Base-by-base conservation (phyloP, 2,329 filamentous ascomycete species). In the Paecilomyces dactylethromorphus region DNA sequence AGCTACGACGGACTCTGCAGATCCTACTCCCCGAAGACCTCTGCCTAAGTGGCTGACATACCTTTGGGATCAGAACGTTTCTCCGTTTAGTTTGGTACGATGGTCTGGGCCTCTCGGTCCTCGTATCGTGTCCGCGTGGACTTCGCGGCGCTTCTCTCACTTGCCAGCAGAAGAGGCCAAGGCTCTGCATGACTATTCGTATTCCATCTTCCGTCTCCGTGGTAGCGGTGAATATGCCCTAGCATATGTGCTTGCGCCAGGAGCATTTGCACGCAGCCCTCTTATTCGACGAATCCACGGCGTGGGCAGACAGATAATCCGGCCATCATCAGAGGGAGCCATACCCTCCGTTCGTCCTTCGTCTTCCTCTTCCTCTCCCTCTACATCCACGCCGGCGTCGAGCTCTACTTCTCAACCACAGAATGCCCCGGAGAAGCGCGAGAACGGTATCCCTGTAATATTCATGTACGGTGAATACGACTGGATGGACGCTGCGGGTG, bases 401-500 rank as follows among this genome's bases (percentile, higher is more conserved):
- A 50, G 18, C 18, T 56, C 59, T 64, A 74, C 6, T 72, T 84
- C 60, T 66, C 63, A 64, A 73, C 60, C 18, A 12, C 58, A 11
- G 15, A 65, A 67, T 66, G 62, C 64, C 73, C 60, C 21, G 12
- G 58, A 10, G 15, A 65, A 67, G 22, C 73, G 79, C 10, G 84
- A 86, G 65, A 89, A 82, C 0, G 92, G 92, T 1, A 81, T 92
- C 55, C 93, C 94, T 0, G 80, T 97, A 32, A 84, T 97, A 8
- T 84, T 99, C 71, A 92, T 97, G 89, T 99, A 99, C 71, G 94
- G 94, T 63, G 92, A 97, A 68, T 87, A 94, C 69, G 94, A 99
- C 79, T 99, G 94, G 94, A 99, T 99, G 94, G 94, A 99, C 65
- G 87, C 94, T 8, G 86, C 86, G 0, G 94, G 92, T 29, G 94